phyloP scores from a whole-genome alignment of 495 filamentous ascomycete species.

The Glonium stellatum region DNA sequence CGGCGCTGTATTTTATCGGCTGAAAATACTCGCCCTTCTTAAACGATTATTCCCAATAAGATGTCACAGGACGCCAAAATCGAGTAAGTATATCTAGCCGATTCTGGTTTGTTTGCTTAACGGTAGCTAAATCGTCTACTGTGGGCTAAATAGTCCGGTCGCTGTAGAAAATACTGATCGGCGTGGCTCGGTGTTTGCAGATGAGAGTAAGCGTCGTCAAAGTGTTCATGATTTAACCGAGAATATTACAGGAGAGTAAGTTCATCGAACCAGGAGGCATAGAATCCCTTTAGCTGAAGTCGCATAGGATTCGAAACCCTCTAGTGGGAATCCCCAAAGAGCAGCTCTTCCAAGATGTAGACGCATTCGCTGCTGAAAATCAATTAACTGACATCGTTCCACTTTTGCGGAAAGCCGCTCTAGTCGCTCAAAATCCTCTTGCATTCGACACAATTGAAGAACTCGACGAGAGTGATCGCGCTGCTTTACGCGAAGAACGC shows the following conservation, averaged over 20 bases:
- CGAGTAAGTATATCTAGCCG: neutral
- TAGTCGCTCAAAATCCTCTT: slow-evolving; percentile 56
- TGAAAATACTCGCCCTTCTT: no score
- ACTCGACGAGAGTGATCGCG: slow-evolving; percentile 48
- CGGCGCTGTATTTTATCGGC: no score
- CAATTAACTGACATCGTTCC: slow-evolving; percentile 42
- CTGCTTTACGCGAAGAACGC: slow-evolving; percentile 50
- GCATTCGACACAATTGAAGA: slow-evolving; percentile 49
- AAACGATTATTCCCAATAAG: neutral
- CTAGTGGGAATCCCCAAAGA: slow-evolving; percentile 48
- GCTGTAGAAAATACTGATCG: neutral
- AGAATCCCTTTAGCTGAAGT: neutral
- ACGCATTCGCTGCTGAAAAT: slow-evolving; percentile 45
- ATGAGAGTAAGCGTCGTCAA: neutral
- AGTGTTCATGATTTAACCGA: neutral
- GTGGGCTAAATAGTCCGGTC: neutral
- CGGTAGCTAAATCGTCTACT: neutral
- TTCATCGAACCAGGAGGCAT: neutral
- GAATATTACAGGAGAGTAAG: neutral
- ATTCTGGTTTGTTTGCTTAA: neutral
- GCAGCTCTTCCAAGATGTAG: slow-evolving; percentile 50
- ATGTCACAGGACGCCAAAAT: neutral
- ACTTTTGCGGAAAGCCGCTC: slow-evolving; percentile 42
- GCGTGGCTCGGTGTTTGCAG: neutral
- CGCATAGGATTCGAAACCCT: slow-evolving; percentile 53